Conservation (phyloP, 2,329 filamentous ascomycete genomes). For the Penicillium sp. region DNA sequence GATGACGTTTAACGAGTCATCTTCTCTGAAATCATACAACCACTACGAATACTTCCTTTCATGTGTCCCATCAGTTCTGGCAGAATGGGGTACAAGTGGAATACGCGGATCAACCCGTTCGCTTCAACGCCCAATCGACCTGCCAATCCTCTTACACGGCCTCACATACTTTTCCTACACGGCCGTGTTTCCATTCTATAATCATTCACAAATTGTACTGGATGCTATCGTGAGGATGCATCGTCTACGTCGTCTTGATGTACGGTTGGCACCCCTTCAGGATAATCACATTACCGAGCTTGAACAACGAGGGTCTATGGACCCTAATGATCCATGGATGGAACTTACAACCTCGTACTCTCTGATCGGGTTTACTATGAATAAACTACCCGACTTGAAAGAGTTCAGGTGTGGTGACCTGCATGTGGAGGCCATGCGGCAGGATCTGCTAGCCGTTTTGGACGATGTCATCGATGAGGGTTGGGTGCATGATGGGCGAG, state of each 20-base stretch:
- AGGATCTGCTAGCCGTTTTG: conserved; percentile 28
- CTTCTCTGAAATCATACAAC: conserved; percentile 67
- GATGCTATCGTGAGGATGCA: conserved; percentile 50
- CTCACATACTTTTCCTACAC: conserved; percentile 55
- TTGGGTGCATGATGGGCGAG: conserved; percentile 34
- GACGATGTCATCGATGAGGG: conserved; percentile 21
- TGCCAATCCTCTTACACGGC: conserved; percentile 47
- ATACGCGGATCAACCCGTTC: not conserved
- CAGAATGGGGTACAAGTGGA: conserved; percentile 37
- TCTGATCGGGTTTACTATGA: conserved; percentile 42
- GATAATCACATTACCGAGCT: conserved; percentile 39
- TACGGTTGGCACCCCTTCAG: conserved; percentile 50
- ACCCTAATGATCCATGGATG: conserved; percentile 51
- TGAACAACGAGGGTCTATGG: conserved; percentile 40
- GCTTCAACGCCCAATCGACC: conserved; percentile 4
- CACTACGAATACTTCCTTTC: conserved; percentile 70
- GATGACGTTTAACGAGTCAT: conserved; percentile 66
- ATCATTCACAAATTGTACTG: conserved; percentile 54
- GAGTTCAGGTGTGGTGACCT: conserved; percentile 34
- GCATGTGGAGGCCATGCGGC: conserved; percentile 29
- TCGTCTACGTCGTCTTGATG: conserved; percentile 52
- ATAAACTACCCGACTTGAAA: conserved; percentile 22
- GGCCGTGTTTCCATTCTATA: conserved; percentile 65
- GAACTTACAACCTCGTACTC: conserved; percentile 54
- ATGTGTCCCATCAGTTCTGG: conserved; percentile 61